Evolutionary conservation across 208 protist species (phyloP).

Genomic region (Crithidia mellificae): DNA sequence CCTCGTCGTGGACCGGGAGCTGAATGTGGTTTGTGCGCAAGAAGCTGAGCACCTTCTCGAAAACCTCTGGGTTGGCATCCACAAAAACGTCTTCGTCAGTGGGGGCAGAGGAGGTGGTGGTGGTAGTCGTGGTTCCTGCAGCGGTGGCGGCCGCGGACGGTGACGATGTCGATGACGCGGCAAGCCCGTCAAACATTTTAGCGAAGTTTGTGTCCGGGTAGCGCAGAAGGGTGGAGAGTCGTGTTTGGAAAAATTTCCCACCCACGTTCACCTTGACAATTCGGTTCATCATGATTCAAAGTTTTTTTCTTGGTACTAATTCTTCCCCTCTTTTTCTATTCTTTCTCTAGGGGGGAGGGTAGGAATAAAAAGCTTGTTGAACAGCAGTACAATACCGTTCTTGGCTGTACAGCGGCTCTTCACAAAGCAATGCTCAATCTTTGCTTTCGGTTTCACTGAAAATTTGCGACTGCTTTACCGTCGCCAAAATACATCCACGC

Average conservation of each 20-base stretch:
- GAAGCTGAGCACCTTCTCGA: constrained; percentile 75
- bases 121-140: not conserved
- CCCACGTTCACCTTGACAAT: constrained; percentile 74
- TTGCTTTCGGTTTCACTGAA: too few species aligned
- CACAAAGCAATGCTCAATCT: too few species aligned
- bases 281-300: constrained; percentile 30
- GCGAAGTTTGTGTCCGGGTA: constrained; percentile 74
- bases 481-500: too few species aligned
- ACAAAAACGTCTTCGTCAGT: constrained; percentile 58
- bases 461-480: too few species aligned
- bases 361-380: too few species aligned
- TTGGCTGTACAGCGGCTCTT: too few species aligned
- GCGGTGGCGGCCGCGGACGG: not conserved
- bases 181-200: constrained; percentile 43
- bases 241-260: constrained; percentile 69
- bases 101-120: not conserved
- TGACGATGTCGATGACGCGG: constrained; percentile 9
- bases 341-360: too few species aligned
- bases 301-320: too few species aligned
- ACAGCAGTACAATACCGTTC: too few species aligned
- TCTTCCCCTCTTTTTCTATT: too few species aligned
- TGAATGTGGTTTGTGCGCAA: constrained; percentile 60
- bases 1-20: constrained; percentile 63
- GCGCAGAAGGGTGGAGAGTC: constrained; percentile 62
- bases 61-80: constrained; percentile 76